Conservation (phyloP, 768 basidiomycete species). For the Exidia glandulosa region DNA sequence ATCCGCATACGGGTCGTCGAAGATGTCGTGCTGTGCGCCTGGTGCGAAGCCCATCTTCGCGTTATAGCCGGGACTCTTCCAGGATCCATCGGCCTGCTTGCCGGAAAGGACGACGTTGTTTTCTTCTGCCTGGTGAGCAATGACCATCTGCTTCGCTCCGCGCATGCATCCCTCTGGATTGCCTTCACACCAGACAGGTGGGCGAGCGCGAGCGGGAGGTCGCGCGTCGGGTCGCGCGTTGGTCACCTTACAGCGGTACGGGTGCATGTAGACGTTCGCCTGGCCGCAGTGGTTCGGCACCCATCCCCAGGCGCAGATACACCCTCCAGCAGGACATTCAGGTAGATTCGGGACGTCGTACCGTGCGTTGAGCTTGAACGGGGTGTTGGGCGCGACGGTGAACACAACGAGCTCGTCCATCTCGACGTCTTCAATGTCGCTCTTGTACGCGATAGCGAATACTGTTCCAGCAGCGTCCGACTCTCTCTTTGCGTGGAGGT, state of each 20-base stretch:
- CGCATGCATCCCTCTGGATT: neutral
- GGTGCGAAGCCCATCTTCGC: neutral
- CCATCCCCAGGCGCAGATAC: conserved; percentile 3
- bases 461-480: conserved; percentile 1
- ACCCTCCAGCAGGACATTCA: conserved; percentile 4
- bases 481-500: neutral
- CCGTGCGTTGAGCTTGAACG: conserved; percentile 5
- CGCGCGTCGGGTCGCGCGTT: neutral
- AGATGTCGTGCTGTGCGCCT: conserved; percentile 1
- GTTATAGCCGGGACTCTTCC: conserved; percentile 3
- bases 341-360: conserved; percentile 4
- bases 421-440: neutral
- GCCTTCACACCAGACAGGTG: conserved; percentile 7
- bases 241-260: conserved; percentile 5
- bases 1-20: neutral
- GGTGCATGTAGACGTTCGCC: conserved; percentile 7
- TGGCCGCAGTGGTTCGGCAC: neutral
- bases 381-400: conserved; percentile 4
- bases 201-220: neutral
- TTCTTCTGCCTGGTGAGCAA: conserved; percentile 6
- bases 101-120: conserved; percentile 3
- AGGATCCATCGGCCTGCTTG: neutral
- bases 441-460: conserved; percentile 4
- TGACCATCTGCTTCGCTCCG: conserved; percentile 6
- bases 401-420: conserved; percentile 4